Base-by-base conservation (phyloP, 139 green algal species). In the Tetraselmis chui region DNA sequence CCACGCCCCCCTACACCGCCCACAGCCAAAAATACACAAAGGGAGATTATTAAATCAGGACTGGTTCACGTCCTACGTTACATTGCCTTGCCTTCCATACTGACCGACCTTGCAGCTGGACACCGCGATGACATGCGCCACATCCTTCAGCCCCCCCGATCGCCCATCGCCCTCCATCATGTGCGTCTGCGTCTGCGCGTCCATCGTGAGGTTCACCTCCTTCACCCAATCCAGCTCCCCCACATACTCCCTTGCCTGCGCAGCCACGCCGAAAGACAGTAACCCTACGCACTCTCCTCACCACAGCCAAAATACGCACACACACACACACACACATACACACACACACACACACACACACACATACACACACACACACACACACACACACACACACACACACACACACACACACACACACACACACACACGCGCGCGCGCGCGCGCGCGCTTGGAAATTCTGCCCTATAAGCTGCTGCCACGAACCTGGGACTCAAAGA, bases 121-220 rank as follows among this genome's bases (percentile, higher is more conserved):
- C 59, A 97, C 94, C 22, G 96, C 96, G 59, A 99, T 97, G 85
- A 99, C 91, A 88, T 98, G 92, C 2, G 83, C 78, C 67, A 99
- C 96, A 5, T 82, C 83, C 75, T 75, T 59, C 76, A 99, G 90
- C 0, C 94, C 94, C 0, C 92, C 92, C 1, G 92, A 90, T 1
- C 94, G 90, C 18, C 87, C 89, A 5, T 89, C 86, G 22, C 92
- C 87, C 28, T 29, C 74, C 79, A 67, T 67, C 45, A 67, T 67
- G 45, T 67, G 45, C 45, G 45, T 67, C 45, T 77, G 76, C 22
- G 95, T 90, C 83, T 95, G 89, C 26, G 93, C 92, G 30, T 92
- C 93, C 91, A 99, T 96, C 1, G 32, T 95, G 2, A 99, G 78
- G 18, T 89, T 75, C 24, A 98, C 83, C 23, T 78, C 27, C 22